Evolutionary conservation across 2,329 filamentous ascomycete species (phyloP).

Genomic region (Diplocarpon rosae): DNA sequence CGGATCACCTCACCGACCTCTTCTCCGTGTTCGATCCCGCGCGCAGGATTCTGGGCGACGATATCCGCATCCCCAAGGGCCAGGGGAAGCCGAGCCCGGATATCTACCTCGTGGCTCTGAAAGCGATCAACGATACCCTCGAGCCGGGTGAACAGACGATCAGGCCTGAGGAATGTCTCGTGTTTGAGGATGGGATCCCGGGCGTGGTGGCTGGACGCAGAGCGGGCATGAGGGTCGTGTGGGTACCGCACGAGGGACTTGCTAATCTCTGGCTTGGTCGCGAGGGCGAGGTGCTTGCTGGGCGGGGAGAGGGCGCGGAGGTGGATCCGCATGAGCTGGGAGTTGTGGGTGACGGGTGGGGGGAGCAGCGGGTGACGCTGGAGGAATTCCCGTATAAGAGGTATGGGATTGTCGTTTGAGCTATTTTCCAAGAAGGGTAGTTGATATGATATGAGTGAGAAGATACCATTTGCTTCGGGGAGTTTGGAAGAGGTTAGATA

Average conservation of each 20-base stretch:
- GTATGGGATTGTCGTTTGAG: conserved; percentile 40
- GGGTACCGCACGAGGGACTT: conserved; percentile 76
- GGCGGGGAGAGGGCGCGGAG: conserved; percentile 36
- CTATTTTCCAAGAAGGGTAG: too few species aligned
- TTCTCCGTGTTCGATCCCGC: conserved; percentile 54
- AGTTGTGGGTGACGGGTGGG: conserved; percentile 48
- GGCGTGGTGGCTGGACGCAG: conserved; percentile 83
- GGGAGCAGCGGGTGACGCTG: conserved; percentile 40
- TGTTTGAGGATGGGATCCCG: conserved; percentile 90
- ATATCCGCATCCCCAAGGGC: conserved; percentile 62
- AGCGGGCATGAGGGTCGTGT: conserved; percentile 89
- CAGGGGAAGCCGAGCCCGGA: conserved; percentile 87
- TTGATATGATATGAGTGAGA: too few species aligned
- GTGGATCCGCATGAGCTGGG: conserved; percentile 40
- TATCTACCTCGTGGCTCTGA: conserved; percentile 80
- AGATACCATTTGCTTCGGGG: too few species aligned
- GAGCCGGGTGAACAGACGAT: conserved; percentile 52
- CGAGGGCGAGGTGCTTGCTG: conserved; percentile 75
- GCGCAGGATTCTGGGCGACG: conserved; percentile 73
- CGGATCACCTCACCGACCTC: conserved; percentile 40
- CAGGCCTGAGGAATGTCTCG: conserved; percentile 75
- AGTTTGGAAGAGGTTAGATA: too few species aligned
- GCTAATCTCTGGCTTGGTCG: conserved; percentile 63
- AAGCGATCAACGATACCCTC: conserved; percentile 69
- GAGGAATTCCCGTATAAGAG: conserved; percentile 45